Evolutionary conservation across 768 basidiomycete species (phyloP).

Genomic region (Pleurotus tuber-regium): DNA sequence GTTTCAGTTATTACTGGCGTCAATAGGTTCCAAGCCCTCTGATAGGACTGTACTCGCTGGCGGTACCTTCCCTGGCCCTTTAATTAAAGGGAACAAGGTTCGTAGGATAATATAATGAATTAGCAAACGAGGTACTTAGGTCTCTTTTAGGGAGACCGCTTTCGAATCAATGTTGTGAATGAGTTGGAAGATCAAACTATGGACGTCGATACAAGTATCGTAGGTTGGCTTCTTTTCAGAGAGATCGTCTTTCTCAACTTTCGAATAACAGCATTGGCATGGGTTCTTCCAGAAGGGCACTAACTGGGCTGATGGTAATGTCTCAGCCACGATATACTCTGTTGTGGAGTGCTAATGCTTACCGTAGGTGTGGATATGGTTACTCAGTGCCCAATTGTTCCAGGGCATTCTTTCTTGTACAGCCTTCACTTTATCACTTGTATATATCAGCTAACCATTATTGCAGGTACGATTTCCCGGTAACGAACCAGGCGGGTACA

Average conservation of each 20-base stretch:
- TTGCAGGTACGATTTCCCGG: constrained; percentile 25
- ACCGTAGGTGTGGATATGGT: constrained; percentile 17
- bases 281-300: constrained; percentile 42
- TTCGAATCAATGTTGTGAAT: constrained; percentile 7
- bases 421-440: not conserved
- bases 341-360: not conserved
- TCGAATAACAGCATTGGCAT: constrained; percentile 46
- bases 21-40: not conserved
- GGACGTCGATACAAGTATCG: constrained; percentile 4
- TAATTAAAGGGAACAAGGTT: constrained; percentile 8
- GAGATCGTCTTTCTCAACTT: not conserved
- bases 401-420: constrained; percentile 41
- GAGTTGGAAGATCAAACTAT: not conserved
- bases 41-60: constrained; percentile 5
- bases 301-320: constrained; percentile 43
- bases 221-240: not conserved
- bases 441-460: not conserved
- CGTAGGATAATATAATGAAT: not conserved
- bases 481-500: constrained; percentile 26
- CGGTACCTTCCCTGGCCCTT: constrained; percentile 8
- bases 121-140: not conserved
- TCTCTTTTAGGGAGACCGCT: constrained; percentile 1
- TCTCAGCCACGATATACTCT: not conserved
- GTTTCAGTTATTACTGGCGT: not conserved
- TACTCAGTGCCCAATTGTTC: constrained; percentile 47